Evolutionary conservation across 768 basidiomycete species (phyloP), one percentile per base, ranked within the genome.

Genomic region (Leccinellum albellum): DNA sequence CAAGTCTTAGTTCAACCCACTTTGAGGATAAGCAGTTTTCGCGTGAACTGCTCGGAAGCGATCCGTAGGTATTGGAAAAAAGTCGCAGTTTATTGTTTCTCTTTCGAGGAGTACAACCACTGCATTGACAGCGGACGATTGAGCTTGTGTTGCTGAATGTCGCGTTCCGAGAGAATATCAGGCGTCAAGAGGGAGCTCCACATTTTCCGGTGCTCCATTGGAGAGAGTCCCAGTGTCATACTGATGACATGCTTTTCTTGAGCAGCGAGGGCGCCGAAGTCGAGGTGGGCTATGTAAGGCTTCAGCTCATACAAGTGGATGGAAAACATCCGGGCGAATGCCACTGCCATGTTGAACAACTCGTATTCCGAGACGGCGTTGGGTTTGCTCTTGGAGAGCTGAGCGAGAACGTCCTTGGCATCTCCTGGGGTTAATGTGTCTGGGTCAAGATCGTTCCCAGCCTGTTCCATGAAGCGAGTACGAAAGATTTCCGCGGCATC

Each of bases 131-230:
- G 77, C 9, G 84, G 83, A 2, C 75, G 78, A 37, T 77, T 70
- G 10, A 88, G 73, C 6, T 78, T 71, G 21, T 81, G 73, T 46
- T 81, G 76, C 53, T 78, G 78, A 13, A 88, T 66, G 61, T 87
- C 84, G 24, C 72, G 64, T 4, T 69, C 63, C 0, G 74, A 77
- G 53, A 88, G 66, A 24, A 87, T 83, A 55, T 86, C 83, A 0
- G 86, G 88, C 2, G 78, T 78, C 56, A 83, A 64, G 4, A 88
- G 72, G 2, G 84, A 86, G 61, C 87, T 87, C 84, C 85, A 88
- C 45, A 87, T 70, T 42, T 77, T 75, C 2, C 79, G 74, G 62
- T 82, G 73, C 20, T 79, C 74, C 6, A 74, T 66, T 3, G 68
- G 70, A 24, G 72, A 67, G 5, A 84, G 64, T 10, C 66, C 68